Evolutionary conservation across 192 early-diverging fungal genomes (phyloP).

Genomic region (Rhizoclosmatium globosum): DNA sequence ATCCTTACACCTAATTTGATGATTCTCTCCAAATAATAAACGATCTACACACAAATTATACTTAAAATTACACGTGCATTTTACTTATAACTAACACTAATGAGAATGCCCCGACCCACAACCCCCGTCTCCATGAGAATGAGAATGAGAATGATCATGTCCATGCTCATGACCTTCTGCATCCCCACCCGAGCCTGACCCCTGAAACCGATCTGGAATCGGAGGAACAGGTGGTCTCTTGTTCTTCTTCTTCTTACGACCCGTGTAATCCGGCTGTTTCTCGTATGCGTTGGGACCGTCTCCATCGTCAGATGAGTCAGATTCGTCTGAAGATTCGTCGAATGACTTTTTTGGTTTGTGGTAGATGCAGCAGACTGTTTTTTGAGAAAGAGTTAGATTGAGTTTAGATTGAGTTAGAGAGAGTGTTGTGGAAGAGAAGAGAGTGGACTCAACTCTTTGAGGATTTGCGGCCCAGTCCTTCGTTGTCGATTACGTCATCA

Average conservation of each 20-base stretch:
- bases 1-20: too few relatives aligned
- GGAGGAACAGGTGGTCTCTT: background rate
- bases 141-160: background rate
- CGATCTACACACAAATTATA: too few relatives aligned
- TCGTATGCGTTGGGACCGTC: constrained; percentile 58
- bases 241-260: constrained; percentile 36
- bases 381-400: background rate
- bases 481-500: constrained; percentile 72
- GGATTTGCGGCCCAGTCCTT: constrained; percentile 73
- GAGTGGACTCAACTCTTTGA: constrained; percentile 64
- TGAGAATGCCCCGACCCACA: background rate
- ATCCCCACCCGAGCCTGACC: background rate
- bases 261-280: constrained; percentile 52
- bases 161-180: background rate
- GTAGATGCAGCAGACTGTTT: constrained; percentile 77
- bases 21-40: too few relatives aligned
- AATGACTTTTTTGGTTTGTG: constrained; percentile 59
- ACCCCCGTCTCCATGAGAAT: background rate
- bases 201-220: background rate
- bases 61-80: too few relatives aligned
- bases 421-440: background rate
- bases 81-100: background rate
- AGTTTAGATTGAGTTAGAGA: background rate
- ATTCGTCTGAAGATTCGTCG: constrained; percentile 51
- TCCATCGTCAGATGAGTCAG: constrained; percentile 36